phyloP scores from a whole-genome alignment of 148 eudicot genomes.

The Selenicereus undatus region DNA sequence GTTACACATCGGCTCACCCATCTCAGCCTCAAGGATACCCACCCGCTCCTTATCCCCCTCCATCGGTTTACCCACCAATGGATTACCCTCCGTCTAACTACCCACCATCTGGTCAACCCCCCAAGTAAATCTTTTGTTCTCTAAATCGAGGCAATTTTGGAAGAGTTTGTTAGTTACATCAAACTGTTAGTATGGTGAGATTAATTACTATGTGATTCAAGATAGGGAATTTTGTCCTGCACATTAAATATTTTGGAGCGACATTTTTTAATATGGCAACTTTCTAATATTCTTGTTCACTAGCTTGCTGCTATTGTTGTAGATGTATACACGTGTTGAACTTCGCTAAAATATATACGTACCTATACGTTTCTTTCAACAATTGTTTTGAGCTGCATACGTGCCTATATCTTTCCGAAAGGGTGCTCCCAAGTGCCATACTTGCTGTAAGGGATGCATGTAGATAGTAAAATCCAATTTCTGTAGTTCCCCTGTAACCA shows the following conservation, averaged over 20 bases:
- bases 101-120: constrained; percentile 16
- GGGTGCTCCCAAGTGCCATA: neutral
- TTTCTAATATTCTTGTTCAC: neutral
- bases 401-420: too few relatives aligned
- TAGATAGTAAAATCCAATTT: too few relatives aligned
- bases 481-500: too few relatives aligned
- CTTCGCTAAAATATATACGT: too few relatives aligned
- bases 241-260: too few relatives aligned
- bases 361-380: too few relatives aligned
- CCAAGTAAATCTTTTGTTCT: constrained; percentile 20
- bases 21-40: constrained; percentile 39
- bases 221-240: too few relatives aligned
- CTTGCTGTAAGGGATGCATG: too few relatives aligned
- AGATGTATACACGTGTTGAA: neutral
- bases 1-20: neutral
- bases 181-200: too few relatives aligned
- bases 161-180: neutral
- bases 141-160: neutral
- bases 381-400: too few relatives aligned
- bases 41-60: constrained; percentile 10
- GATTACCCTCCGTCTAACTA: constrained; percentile 28
- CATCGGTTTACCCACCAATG: constrained; percentile 36
- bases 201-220: too few relatives aligned
- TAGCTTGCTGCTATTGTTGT: neutral
- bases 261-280: neutral